phyloP scores from a whole-genome alignment of 2,329 filamentous ascomycete species.

The Trichoderma cornu-damae region DNA sequence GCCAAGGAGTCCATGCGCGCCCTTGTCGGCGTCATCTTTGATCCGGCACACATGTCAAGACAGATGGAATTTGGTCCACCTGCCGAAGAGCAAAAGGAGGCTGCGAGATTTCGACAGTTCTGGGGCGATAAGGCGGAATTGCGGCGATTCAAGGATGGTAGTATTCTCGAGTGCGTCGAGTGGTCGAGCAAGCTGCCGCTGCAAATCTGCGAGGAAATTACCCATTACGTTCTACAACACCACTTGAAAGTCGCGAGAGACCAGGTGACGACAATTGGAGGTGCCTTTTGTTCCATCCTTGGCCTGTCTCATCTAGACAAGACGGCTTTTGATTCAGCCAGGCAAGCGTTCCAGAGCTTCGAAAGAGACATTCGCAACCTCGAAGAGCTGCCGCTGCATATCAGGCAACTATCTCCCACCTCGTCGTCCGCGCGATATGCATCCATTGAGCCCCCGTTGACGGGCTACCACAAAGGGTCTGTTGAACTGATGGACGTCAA shows the following conservation, averaged over 20 bases:
- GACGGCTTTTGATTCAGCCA: conserved; percentile 61
- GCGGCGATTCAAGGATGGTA: conserved; percentile 90
- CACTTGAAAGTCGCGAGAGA: conserved; percentile 60
- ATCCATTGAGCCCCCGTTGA: conserved; percentile 45
- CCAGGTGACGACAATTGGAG: conserved; percentile 48
- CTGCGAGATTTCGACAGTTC: conserved; percentile 77
- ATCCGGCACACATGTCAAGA: conserved; percentile 66
- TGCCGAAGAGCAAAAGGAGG: conserved; percentile 78
- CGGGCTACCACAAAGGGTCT: conserved; percentile 40
- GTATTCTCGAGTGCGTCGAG: conserved; percentile 84
- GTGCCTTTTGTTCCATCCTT: conserved; percentile 47
- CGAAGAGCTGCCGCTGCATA: conserved; percentile 78
- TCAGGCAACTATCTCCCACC: conserved; percentile 72
- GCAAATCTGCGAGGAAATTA: conserved; percentile 73
- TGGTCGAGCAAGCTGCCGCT: conserved; percentile 64
- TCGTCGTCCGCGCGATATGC: conserved; percentile 70
- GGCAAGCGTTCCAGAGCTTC: conserved; percentile 65
- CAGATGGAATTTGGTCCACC: conserved; percentile 83
- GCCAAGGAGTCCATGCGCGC: conserved; percentile 37
- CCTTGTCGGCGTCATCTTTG: conserved; percentile 63
- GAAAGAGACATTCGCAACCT: conserved; percentile 72
- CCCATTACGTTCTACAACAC: conserved; percentile 62
- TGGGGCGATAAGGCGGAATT: conserved; percentile 95
- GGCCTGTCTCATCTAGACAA: conserved; percentile 44
- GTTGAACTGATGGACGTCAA: conserved; percentile 66